These are phyloP conservation scores for Penicillium sp. DNA, from an alignment of 2,329 filamentous ascomycete species.

Conservation along the genomic window DNA sequence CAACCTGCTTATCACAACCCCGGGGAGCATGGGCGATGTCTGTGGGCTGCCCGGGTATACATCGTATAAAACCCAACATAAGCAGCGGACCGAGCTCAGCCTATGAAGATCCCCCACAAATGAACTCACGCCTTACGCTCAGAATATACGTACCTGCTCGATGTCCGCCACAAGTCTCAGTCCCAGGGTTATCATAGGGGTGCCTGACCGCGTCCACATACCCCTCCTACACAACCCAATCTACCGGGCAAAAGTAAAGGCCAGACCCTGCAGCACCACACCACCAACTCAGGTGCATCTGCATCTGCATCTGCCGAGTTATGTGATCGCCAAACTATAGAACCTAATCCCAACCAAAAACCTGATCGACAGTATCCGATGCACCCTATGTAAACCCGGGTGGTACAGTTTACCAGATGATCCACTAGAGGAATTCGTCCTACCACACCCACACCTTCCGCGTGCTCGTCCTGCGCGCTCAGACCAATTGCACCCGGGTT, in stretches of 20 bases:
- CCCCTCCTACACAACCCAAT: background rate
- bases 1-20: background rate
- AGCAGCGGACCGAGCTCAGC: conserved; percentile 3
- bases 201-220: background rate
- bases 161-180: background rate
- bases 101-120: conserved; percentile 2
- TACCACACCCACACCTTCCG: background rate
- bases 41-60: background rate
- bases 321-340: background rate
- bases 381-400: background rate
- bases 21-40: background rate
- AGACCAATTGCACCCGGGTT: background rate
- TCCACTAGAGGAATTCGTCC: background rate
- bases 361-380: background rate
- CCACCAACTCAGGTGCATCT: background rate
- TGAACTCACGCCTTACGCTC: background rate
- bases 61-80: background rate
- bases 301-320: background rate
- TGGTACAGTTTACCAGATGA: background rate
- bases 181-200: background rate
- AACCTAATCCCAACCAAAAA: background rate
- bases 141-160: background rate
- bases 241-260: background rate
- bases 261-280: background rate
- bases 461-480: background rate